Base-by-base conservation (phyloP, 169 alveolate genomes). In the Cryptosporidium parvum region DNA sequence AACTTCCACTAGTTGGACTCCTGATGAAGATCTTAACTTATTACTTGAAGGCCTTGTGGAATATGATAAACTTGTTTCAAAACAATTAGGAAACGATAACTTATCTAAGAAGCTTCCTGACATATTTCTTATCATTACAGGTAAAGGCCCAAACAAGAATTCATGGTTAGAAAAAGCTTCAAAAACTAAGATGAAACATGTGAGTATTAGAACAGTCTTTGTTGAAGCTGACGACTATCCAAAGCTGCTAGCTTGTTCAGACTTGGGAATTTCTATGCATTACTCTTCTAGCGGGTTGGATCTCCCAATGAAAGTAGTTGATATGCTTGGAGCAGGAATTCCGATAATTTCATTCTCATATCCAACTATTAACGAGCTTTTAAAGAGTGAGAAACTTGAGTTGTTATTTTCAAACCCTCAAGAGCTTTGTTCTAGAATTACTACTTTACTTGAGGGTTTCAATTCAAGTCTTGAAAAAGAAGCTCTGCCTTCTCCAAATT, bases 221-320 rank as follows among this genome's bases (percentile, higher is more conserved):
- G 93, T 96, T 12, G 95, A 94, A 33, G 86, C 95, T 21, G 98
- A 96, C 85, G 97, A 96, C 85, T 97, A 97, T 91, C 97, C 96
- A 42, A 94, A 93, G 75, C 71, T 96, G 37, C 93, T 97, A 61
- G 96, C 95, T 18, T 85, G 93, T 9, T 93, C 96, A 29, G 98
- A 97, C 91, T 65, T 97, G 21, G 98, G 98, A 9, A 85, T 97
- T 35, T 95, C 96, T 62, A 85, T 97, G 18, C 98, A 97, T 86
- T 91, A 91, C 53, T 95, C 98, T 5, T 93, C 96, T 58, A 92
- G 95, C 75, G 98, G 98, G n/a, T 68, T 95, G 31, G 98, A 97
- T 89, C 91, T 96, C 14, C 98, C 98, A 10, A 97, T 97, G 98
- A 97, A 97, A 91, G 97, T 96, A 18, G 98, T 96, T 0, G 98